Base-by-base conservation (phyloP, 345 rosid species). In the Acer saccharum region DNA sequence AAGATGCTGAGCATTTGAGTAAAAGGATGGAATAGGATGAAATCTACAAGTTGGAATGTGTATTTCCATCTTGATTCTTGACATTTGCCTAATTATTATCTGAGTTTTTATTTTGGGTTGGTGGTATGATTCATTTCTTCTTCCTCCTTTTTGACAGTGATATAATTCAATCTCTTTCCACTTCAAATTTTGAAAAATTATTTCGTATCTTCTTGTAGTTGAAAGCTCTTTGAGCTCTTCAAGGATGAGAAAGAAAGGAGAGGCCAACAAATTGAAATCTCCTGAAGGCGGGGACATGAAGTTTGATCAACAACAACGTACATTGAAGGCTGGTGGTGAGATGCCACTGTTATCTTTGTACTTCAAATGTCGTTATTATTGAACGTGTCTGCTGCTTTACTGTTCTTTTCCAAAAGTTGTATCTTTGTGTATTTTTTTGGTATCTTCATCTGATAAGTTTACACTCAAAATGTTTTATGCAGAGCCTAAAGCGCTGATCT, bases 191-290 rank as follows among this genome's bases (percentile, higher is more conserved):
- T 75, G 72, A 74, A 7, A 48, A 5, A 17, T 71, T 80, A 73
- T 16, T 58, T 41, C 41, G 54, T 6, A 64, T 77, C 48, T 39
- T 71, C 32, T 69, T 71, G 78, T 68, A 92, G 97, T 90, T 71
- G 97, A 92, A 80, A 95, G 98, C 58, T 84, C 93, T 23, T 83
- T 91, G 75, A 91, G 90, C 81, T 89, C 90, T 23, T 86, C 91
- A 27, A 83, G 84, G 78, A 77, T 68, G 82, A 83, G 84, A 77
- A 91, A 80, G 79, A 89, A 74, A 65, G 72, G 71, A 50, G 90
- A 86, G 41, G 77, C 73, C 21, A 72, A 78, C 77, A 85, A 86
- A 82, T 75, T 69, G 32, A 85, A 73, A 71, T 72, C 84, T 57
- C 18, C 41, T 16, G 76, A 50, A 58, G 73, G 71, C 72, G 62